These are phyloP conservation scores for Balamuthia mandrillaris DNA, from an alignment of 208 protist species.

Conservation along the genomic window DNA sequence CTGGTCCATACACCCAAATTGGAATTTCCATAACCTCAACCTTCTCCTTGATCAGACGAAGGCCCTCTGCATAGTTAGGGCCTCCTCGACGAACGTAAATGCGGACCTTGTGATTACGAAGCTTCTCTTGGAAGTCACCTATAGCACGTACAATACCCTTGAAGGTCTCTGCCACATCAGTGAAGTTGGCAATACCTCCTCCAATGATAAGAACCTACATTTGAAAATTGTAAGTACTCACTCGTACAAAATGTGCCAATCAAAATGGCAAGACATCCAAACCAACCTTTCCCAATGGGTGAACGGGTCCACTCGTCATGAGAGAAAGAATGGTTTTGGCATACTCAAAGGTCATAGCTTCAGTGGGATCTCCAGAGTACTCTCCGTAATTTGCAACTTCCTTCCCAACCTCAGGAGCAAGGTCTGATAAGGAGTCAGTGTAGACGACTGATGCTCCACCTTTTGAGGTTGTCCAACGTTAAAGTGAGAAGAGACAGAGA, in stretches of 20 bases:
- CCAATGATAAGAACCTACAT: slow-evolving; percentile 72
- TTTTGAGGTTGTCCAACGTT: not conserved
- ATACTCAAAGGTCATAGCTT: slow-evolving; percentile 78
- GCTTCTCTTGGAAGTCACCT: slow-evolving; percentile 54
- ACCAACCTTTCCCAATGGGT: not conserved
- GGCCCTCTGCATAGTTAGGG: slow-evolving; percentile 81
- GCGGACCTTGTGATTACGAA: slow-evolving; percentile 53
- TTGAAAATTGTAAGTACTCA: not conserved
- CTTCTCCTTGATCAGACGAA: slow-evolving; percentile 71
- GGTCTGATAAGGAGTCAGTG: slow-evolving; percentile 75
- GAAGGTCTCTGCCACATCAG: slow-evolving; percentile 80
- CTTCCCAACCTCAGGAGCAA: slow-evolving; percentile 65
- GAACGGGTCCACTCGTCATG: slow-evolving; percentile 60
- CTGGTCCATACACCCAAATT: slow-evolving; percentile 78
- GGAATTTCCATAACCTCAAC: slow-evolving; percentile 59
- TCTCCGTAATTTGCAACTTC: slow-evolving; percentile 82
- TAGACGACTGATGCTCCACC: slow-evolving; percentile 81
- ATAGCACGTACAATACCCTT: slow-evolving; percentile 79
- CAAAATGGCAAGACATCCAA: not conserved
- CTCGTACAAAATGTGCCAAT: not conserved
- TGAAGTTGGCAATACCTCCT: slow-evolving; percentile 85
- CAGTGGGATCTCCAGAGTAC: slow-evolving; percentile 79
- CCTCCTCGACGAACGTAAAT: slow-evolving; percentile 79
- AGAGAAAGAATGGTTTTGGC: slow-evolving; percentile 77
- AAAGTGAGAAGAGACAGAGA: not conserved